Conservation (phyloP, 2,329 filamentous ascomycete genomes). For the Xylariaceae sp. region DNA sequence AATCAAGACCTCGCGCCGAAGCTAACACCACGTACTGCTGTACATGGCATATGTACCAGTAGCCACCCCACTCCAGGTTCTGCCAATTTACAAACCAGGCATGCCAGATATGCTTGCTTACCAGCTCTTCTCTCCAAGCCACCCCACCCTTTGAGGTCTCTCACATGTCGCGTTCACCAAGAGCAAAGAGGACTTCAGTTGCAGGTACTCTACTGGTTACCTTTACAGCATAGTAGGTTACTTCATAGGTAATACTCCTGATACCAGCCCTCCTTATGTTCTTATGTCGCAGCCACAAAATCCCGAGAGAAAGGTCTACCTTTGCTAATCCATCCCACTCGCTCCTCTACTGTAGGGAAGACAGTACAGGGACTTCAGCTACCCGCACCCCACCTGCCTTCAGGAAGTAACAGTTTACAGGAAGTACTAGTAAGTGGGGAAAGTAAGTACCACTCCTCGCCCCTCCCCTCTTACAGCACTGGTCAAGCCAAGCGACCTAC, state of each 20-base stretch:
- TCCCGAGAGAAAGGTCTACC: too few species aligned
- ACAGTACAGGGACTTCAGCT: too few species aligned
- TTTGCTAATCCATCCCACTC: too few species aligned
- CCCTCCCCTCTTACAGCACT: constrained; percentile 1
- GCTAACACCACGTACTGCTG: constrained; percentile 19
- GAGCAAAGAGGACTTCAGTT: not conserved
- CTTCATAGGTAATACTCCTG: constrained; percentile 1
- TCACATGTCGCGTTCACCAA: constrained; percentile 9
- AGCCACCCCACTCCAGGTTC: too few species aligned
- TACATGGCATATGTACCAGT: too few species aligned
- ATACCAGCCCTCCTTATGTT: constrained; percentile 3
- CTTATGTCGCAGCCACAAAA: too few species aligned
- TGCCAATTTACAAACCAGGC: constrained; percentile 14
- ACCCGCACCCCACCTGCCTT: too few species aligned
- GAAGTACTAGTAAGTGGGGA: too few species aligned
- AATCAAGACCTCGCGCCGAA: constrained; percentile 14
- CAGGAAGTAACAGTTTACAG: too few species aligned
- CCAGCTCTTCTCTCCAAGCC: constrained; percentile 8
- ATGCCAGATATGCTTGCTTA: constrained; percentile 1
- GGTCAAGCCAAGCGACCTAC: constrained; percentile 6
- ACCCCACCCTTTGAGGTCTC: constrained; percentile 1
- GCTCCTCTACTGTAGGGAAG: not conserved
- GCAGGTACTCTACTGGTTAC: too few species aligned
- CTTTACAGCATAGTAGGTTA: too few species aligned
- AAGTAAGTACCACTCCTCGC: not conserved